Evolutionary conservation across 202 grass and related monocot species (phyloP), one percentile per base, ranked within the genome.

Genomic region (Elaeis oleifera): DNA sequence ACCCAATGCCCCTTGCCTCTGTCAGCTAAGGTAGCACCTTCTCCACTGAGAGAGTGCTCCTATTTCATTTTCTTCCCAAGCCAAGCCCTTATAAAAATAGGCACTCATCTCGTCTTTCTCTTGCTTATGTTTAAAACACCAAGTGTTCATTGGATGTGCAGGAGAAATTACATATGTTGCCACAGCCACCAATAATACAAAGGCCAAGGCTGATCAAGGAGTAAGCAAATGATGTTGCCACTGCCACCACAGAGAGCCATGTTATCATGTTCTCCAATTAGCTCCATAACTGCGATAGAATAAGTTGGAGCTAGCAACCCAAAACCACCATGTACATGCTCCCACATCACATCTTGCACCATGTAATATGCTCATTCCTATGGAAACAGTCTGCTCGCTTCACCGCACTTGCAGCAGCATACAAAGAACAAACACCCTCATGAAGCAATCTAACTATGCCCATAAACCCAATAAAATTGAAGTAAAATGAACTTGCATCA

Each of bases 171-270:
- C 0, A 20, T 20, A 20, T 20, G 20, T 20, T 20, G 20, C 20
- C 20, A 20, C 20, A 0, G 20, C 20, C 20, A 20, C 24, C 85
- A 6, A 80, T 69, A 68, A 20, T 20, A 20, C 94, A 97, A 5
- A 97, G 80, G 55, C 94, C 94, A 17, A 97, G 80, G 71, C 88
- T 79, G 74, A 92, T 82, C 78, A 92, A 86, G 74, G 94, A 97
- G 74, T 97, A 97, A 59, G 72, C 94, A 18, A 97, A 80, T 11
- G 94, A 97, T 32, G 94, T 97, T 48, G 74, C 88, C 9, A 92
- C 94, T 23, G 94, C 88, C 23, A 92, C 82, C 3, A 84, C 77
- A 27, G 94, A 92, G n/a, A 97, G 94, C 94, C 94, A 97, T 0
- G 88, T 90, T 79, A 97, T 92, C 20, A 20, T 20, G 80, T 97